A percentile compares a stretch with the other conserved stretches of the same genome.
These are phyloP conservation scores for Aureobasidium sp. DNA, from an alignment of 2,329 filamentous ascomycete species.

Conservation along the genomic window DNA sequence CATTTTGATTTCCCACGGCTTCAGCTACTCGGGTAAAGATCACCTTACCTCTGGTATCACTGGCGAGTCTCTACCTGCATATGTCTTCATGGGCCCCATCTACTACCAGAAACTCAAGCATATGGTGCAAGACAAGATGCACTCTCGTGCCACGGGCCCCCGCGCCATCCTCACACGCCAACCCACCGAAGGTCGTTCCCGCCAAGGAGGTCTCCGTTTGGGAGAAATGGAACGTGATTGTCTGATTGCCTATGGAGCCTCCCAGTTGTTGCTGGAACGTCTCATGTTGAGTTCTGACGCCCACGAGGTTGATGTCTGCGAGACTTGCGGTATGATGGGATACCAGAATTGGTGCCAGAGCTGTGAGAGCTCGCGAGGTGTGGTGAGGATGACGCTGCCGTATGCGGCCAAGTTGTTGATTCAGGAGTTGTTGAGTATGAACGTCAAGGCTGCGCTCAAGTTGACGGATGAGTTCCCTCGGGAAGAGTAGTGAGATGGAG, in stretches of 20 bases:
- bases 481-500: constrained; percentile 15
- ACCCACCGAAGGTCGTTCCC: constrained; percentile 88
- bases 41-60: constrained; percentile 94
- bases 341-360: constrained; percentile 93
- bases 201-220: constrained; percentile 83
- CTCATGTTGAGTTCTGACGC: constrained; percentile 93
- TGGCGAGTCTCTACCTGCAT: constrained; percentile 85
- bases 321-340: constrained; percentile 88
- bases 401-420: constrained; percentile 95
- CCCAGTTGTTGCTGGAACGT: constrained; percentile 82
- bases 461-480: constrained; percentile 86
- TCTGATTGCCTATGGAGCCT: constrained; percentile 92
- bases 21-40: constrained; percentile 95
- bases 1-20: constrained; percentile 78
- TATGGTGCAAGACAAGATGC: constrained; percentile 99
- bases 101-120: constrained; percentile 99
- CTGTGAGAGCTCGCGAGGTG: constrained; percentile 75
- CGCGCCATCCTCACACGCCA: constrained; percentile 88
- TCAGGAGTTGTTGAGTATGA: constrained; percentile 97
- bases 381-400: constrained; percentile 91
- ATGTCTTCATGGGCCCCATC: constrained; percentile 97
- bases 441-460: constrained; percentile 87
- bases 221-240: constrained; percentile 99
- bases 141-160: constrained; percentile 84
- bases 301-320: constrained; percentile 87